Conservation (phyloP, 1,284 basidiomycete species). For the Kalmanozyma brasiliensis region DNA sequence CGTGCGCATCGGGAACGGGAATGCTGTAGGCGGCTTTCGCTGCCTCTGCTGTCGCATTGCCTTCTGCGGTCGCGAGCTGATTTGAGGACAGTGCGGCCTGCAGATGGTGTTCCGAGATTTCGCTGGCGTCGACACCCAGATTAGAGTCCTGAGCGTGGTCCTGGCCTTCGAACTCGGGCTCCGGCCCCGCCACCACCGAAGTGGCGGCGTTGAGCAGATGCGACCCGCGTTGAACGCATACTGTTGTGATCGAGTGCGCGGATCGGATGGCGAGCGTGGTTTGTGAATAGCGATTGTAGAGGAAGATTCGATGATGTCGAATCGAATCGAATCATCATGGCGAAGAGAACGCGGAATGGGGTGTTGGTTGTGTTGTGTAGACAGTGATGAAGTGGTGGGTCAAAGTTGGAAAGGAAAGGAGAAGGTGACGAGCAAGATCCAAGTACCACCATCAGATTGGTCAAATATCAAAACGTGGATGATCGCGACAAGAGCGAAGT, state of each 20-base stretch:
- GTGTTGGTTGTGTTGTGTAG: too few relatives aligned
- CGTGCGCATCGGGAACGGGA: conserved; percentile 64
- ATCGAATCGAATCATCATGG: not conserved
- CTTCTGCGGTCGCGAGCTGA: conserved; percentile 59
- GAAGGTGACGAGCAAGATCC: not conserved
- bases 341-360: too few relatives aligned
- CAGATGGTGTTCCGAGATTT: conserved; percentile 65
- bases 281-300: conserved; percentile 1
- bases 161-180: conserved; percentile 60
- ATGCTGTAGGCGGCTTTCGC: conserved; percentile 63
- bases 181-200: conserved; percentile 56
- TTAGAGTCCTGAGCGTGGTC: conserved; percentile 61
- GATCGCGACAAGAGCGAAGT: conserved; percentile 27
- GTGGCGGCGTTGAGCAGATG: conserved; percentile 57
- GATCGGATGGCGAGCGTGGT: too few relatives aligned
- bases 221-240: conserved; percentile 58
- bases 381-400: too few relatives aligned
- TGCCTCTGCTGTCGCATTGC: conserved; percentile 24
- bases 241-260: conserved; percentile 31
- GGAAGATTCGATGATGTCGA: not conserved
- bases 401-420: not conserved
- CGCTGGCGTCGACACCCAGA: conserved; percentile 62
- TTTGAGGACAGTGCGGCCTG: conserved; percentile 66
- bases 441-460: conserved; percentile 17
- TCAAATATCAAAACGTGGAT: conserved; percentile 12